Evolutionary conservation across 352 stramenopile species (phyloP).

Genomic region (Phytophthora idaei): DNA sequence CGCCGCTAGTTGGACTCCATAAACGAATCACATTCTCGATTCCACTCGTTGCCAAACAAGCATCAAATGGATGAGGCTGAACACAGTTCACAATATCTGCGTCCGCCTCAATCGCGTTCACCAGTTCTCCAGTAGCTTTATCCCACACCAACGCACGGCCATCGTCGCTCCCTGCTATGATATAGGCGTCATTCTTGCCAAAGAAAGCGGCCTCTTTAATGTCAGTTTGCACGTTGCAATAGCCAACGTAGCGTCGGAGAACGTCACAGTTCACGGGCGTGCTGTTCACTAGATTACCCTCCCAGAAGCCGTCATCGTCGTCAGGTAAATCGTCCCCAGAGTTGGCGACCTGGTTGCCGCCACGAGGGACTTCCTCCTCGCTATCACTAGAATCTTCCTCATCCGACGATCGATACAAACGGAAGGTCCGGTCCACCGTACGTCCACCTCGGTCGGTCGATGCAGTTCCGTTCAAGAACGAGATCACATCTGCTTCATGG

Average conservation of each 20-base stretch:
- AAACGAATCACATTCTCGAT: conserved; percentile 86
- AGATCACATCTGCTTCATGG: conserved; percentile 46
- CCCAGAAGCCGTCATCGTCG: conserved; percentile 62
- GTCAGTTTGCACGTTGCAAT: conserved; percentile 90
- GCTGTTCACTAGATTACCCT: conserved; percentile 41
- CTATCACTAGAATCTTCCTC: conserved; percentile 37
- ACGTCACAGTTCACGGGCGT: conserved; percentile 65
- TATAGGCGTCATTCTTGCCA: conserved; percentile 82
- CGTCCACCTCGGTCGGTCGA: neutral
- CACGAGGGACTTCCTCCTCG: conserved; percentile 30
- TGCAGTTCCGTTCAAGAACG: conserved; percentile 29
- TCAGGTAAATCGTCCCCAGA: conserved; percentile 29
- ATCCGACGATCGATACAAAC: conserved; percentile 29
- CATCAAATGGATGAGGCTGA: conserved; percentile 79
- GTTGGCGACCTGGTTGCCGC: conserved; percentile 12
- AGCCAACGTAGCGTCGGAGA: conserved; percentile 80
- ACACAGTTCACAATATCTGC: conserved; percentile 91
- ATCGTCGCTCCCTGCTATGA: conserved; percentile 89
- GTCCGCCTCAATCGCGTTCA: conserved; percentile 85
- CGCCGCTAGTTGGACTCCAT: conserved; percentile 65
- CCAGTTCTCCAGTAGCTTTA: conserved; percentile 75
- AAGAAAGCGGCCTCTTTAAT: conserved; percentile 93
- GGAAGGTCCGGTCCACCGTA: conserved; percentile 12
- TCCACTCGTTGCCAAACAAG: conserved; percentile 80
- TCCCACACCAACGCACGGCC: conserved; percentile 88